Percentiles rank a stretch among this genome's conserved stretches.
Evolutionary conservation across 1,139 yeast genomes (phyloP).

Genomic region (Eremothecium cymbalariae): DNA sequence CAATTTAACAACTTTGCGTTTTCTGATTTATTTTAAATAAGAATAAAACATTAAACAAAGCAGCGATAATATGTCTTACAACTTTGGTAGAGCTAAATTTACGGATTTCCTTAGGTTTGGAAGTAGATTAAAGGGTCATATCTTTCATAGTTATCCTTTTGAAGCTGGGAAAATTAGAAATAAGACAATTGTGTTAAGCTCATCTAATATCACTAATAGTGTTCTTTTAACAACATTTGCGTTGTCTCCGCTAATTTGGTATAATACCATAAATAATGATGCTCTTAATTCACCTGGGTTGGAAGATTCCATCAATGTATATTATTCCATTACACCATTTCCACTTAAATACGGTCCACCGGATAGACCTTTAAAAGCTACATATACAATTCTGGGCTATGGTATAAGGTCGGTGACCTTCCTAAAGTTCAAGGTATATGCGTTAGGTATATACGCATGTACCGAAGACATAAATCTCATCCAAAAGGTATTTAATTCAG

Average conservation of each 20-base stretch:
- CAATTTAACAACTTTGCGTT: no score
- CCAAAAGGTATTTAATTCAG: conserved; percentile 39
- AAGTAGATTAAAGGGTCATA: no score
- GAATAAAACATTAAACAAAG: no score
- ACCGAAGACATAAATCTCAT: conserved; percentile 45
- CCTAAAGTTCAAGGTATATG: conserved; percentile 76
- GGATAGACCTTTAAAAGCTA: conserved; percentile 15
- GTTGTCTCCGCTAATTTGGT: background rate
- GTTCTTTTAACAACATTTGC: no score
- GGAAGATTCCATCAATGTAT: conserved; percentile 36
- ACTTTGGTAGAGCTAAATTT: background rate
- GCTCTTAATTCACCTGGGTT: conserved; percentile 11
- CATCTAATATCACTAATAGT: no score
- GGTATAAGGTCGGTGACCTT: conserved; percentile 83
- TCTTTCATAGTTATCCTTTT: no score
- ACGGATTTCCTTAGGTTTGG: no score
- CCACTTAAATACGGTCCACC: conserved; percentile 32
- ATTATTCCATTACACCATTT: conserved; percentile 45
- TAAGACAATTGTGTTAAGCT: no score
- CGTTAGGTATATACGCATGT: conserved; percentile 71
- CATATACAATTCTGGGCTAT: conserved; percentile 55
- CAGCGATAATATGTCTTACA: no score
- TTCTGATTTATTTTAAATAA: no score
- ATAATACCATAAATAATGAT: conserved; percentile 8
- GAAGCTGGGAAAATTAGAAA: no score